These are phyloP conservation scores for Pleurotus salmoneostramineus DNA, from an alignment of 768 basidiomycete genomes.

Conservation along the genomic window DNA sequence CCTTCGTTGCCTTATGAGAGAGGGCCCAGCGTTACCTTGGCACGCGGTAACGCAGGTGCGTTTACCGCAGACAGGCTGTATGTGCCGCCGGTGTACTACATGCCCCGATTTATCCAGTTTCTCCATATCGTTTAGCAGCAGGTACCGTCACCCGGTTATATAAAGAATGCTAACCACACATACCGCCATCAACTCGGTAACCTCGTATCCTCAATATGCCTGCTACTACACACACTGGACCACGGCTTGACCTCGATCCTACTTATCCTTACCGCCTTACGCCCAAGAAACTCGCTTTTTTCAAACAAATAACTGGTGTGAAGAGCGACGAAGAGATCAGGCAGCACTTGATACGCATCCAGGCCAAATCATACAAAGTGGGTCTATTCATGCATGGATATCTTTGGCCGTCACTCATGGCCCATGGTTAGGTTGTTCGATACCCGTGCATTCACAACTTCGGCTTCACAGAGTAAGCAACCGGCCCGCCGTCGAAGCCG, in stretches of 20 bases:
- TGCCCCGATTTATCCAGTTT: neutral
- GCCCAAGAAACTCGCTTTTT: conserved; percentile 13
- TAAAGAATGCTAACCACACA: neutral
- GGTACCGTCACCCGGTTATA: neutral
- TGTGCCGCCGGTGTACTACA: neutral
- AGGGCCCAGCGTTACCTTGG: neutral
- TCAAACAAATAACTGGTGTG: conserved; percentile 16
- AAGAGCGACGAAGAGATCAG: conserved; percentile 15
- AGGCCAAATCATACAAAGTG: conserved; percentile 15
- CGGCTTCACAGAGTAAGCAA: conserved; percentile 25
- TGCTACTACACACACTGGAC: neutral
- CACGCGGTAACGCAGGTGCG: neutral
- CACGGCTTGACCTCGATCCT: neutral
- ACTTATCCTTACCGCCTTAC: neutral
- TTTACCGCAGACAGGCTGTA: neutral
- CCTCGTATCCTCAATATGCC: neutral
- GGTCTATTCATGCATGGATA: neutral
- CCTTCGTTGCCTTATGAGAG: neutral
- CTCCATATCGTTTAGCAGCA: neutral
- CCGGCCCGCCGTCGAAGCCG: neutral
- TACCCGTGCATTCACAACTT: conserved; percentile 36
- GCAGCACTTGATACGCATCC: conserved; percentile 13
- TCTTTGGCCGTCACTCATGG: neutral
- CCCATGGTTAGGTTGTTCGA: conserved; percentile 21
- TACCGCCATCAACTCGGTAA: neutral